phyloP scores from a whole-genome alignment of 2,329 filamentous ascomycete species.

The Epicoccum sorghinum region DNA sequence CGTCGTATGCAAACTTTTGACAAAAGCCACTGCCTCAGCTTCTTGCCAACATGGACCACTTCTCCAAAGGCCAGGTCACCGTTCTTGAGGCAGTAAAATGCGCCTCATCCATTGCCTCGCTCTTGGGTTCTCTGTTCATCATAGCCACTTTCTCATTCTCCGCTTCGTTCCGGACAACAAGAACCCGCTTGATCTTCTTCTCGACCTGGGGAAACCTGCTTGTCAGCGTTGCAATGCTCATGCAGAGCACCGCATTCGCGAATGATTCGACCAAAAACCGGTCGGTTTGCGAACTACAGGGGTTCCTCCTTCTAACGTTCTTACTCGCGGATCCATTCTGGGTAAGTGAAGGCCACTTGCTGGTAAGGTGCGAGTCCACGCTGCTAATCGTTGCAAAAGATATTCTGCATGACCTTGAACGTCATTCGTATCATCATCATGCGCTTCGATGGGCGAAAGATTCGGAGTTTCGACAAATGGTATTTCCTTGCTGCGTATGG shows the following conservation, averaged over 20 bases:
- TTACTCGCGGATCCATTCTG: constrained; percentile 25
- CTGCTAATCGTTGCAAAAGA: constrained; percentile 37
- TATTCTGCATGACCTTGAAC: constrained; percentile 81
- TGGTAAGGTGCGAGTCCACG: too few species aligned
- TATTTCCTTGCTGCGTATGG: constrained; percentile 77
- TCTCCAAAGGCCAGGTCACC: not conserved
- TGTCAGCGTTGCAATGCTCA: constrained; percentile 76
- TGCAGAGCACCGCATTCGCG: constrained; percentile 66
- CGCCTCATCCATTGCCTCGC: constrained; percentile 71
- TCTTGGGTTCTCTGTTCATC: constrained; percentile 74
- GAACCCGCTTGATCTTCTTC: constrained; percentile 84
- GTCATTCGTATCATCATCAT: constrained; percentile 76
- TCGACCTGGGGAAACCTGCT: constrained; percentile 82
- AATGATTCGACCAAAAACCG: constrained; percentile 44
- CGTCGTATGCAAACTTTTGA: too few species aligned
- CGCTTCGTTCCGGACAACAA: constrained; percentile 78
- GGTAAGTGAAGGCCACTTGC: constrained; percentile 57
- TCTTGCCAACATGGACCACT: not conserved
- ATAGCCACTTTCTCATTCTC: constrained; percentile 73
- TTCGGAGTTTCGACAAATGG: constrained; percentile 72
- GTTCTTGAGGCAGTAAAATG: constrained; percentile 70
- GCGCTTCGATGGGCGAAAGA: constrained; percentile 68
- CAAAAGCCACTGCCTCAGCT: not conserved
- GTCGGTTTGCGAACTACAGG: constrained; percentile 76
- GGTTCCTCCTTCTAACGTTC: constrained; percentile 81